Evolutionary conservation across 2,329 filamentous ascomycete genomes (phyloP).

Genomic region (Neofusicoccum kwambonambiense): DNA sequence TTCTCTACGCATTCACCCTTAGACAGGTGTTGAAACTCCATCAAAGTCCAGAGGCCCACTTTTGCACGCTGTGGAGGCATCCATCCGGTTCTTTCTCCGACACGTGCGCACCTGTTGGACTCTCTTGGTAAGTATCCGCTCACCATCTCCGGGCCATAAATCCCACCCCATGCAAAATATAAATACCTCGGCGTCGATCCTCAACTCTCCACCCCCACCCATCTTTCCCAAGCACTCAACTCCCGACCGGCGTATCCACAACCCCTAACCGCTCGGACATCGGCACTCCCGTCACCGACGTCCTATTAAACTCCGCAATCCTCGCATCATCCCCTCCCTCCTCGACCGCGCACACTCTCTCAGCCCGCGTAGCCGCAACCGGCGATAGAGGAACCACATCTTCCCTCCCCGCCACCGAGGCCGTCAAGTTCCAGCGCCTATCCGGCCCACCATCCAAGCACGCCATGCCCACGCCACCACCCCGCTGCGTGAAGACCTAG

Average conservation of each 20-base stretch:
- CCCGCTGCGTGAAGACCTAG: background rate
- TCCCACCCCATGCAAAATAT: no score
- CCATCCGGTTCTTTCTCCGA: no score
- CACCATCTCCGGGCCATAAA: no score
- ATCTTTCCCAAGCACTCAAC: no score
- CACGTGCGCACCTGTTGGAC: no score
- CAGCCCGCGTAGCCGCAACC: background rate
- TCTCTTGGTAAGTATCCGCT: no score
- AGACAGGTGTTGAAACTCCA: no score
- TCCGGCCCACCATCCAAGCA: background rate
- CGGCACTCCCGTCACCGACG: background rate
- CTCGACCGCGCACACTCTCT: background rate
- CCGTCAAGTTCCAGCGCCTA: background rate
- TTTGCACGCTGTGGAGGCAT: no score
- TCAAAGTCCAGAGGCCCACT: no score
- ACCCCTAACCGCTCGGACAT: background rate
- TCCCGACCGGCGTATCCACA: background rate
- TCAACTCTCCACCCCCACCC: no score
- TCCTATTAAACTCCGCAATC: background rate
- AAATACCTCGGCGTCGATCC: no score
- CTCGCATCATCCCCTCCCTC: background rate
- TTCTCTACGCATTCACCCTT: no score
- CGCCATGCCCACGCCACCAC: background rate
- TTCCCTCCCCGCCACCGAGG: background rate
- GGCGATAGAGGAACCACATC: background rate